These are phyloP conservation scores for Myriosclerotinia duriaeana DNA, from an alignment of 2,329 filamentous ascomycete genomes.

Conservation along the genomic window DNA sequence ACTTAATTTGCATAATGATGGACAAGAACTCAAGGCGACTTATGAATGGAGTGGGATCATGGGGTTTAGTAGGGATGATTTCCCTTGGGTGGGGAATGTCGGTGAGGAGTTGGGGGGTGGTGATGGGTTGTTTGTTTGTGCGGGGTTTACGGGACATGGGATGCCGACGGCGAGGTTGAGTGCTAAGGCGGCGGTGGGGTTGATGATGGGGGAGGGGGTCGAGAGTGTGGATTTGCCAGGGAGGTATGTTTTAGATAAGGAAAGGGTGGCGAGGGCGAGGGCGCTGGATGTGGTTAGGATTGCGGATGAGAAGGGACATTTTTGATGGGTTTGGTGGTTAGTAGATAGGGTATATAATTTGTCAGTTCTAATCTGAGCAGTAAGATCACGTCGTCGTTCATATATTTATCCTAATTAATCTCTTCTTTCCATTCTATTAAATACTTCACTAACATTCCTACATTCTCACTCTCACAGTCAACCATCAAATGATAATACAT, in stretches of 20 bases:
- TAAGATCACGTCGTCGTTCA: background rate
- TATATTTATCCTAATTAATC: background rate
- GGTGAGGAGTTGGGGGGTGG: slow-evolving; percentile 52
- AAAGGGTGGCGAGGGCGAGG: slow-evolving; percentile 33
- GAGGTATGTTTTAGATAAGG: slow-evolving; percentile 41
- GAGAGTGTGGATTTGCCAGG: slow-evolving; percentile 47
- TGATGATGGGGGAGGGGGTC: slow-evolving; percentile 51
- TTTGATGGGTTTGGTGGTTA: background rate
- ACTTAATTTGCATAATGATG: slow-evolving; percentile 39
- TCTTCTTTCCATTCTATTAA: background rate
- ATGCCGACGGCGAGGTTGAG: slow-evolving; percentile 72
- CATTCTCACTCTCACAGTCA: background rate
- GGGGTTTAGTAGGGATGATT: slow-evolving; percentile 67
- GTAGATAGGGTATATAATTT: background rate
- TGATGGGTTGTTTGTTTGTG: slow-evolving; percentile 60
- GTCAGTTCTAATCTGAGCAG: background rate
- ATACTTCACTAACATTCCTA: background rate
- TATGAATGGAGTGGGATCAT: slow-evolving; percentile 75
- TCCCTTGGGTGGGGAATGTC: slow-evolving; percentile 71
- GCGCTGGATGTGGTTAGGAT: slow-evolving; percentile 33
- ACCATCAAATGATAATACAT: background rate
- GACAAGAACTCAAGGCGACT: slow-evolving; percentile 48
- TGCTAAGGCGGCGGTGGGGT: slow-evolving; percentile 60
- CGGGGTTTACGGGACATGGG: slow-evolving; percentile 71
- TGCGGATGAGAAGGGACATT: background rate